Percentiles rank a stretch among this genome's conserved stretches.
These are phyloP conservation scores for Cladophialophora carrionii DNA, from an alignment of 2,329 filamentous ascomycete species.

Conservation along the genomic window DNA sequence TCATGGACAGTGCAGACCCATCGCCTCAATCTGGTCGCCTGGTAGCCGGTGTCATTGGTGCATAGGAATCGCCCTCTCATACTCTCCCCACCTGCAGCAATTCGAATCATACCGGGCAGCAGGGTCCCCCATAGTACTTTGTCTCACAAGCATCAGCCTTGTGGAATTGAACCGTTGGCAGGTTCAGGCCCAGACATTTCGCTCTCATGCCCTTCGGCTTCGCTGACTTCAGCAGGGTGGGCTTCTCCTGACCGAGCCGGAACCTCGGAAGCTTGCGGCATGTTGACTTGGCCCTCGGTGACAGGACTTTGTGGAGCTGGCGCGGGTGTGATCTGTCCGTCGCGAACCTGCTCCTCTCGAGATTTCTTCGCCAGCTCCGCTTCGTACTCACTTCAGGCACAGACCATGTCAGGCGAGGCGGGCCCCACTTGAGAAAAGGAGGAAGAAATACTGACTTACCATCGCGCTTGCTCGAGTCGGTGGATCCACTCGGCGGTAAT, in stretches of 20 bases:
- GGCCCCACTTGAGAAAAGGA: constrained; percentile 23
- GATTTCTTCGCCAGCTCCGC: constrained; percentile 20
- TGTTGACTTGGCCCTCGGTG: background rate
- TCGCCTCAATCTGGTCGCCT: background rate
- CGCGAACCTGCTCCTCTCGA: constrained; percentile 15
- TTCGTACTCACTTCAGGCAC: constrained; percentile 31
- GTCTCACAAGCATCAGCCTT: background rate
- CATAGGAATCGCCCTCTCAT: background rate
- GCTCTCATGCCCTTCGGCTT: background rate
- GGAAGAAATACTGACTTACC: constrained; percentile 58
- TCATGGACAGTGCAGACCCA: constrained; percentile 9
- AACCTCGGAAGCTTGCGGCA: background rate
- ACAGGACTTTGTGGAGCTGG: background rate
- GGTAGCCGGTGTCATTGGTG: background rate
- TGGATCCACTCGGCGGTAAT: constrained; percentile 79
- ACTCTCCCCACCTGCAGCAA: background rate
- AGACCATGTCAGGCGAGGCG: constrained; percentile 35
- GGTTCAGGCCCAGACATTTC: background rate
- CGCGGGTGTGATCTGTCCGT: background rate
- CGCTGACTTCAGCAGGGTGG: background rate
- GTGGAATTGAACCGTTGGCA: no score
- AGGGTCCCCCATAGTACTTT: background rate
- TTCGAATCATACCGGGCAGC: background rate
- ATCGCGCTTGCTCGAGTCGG: constrained; percentile 67
- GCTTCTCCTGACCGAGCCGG: background rate